Base-by-base conservation (phyloP, 306 rosid genomes). In the Cucumis melo region DNA sequence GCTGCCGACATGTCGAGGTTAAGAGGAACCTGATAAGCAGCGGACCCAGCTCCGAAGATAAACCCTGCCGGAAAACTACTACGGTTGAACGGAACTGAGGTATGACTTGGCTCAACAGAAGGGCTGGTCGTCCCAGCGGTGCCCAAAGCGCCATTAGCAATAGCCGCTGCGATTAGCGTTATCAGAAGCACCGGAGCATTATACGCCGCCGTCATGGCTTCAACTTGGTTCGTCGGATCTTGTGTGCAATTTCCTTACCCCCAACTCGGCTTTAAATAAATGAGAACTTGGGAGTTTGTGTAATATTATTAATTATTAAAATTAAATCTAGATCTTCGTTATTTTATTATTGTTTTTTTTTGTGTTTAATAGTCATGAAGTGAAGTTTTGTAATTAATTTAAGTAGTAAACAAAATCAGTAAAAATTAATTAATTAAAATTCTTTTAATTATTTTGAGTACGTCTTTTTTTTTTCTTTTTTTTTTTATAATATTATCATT, bases 21-120 rank as follows among this genome's bases (percentile, higher is more conserved):
- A 7, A 39, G 44, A 39, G 27, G 7, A 53, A 86, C 89, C 87
- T 86, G 89, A 62, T 86, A 86, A 77, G 89, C 44, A 42, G 89
- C 81, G 0, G 85, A 83, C 14, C 84, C 87, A 51, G 80, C 70
- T 27, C 89, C 89, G 77, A 86, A 86, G 3, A 86, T 5, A 59
- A 86, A 86, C 39, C 76, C 80, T 11, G n/a, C 48, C 3, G 89
- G 87, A 56, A 83, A 86, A 74, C 32, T 73, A 38, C 66, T 85
- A 42, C 88, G 53, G 58, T 79, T 77, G 46, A 86, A 80, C 29
- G 85, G 64, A 34, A 34, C 59, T 1, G 63, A 16, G 34, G 1
- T 17, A 13, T 56, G 50, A 1, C 13, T 55, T 1, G 64, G 63
- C n/a, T 74, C 20, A 12, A 34, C 64, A 5, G 78, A 9, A 59